phyloP scores from a whole-genome alignment of 2,329 filamentous ascomycete species.

The Trichoderma sp. region DNA sequence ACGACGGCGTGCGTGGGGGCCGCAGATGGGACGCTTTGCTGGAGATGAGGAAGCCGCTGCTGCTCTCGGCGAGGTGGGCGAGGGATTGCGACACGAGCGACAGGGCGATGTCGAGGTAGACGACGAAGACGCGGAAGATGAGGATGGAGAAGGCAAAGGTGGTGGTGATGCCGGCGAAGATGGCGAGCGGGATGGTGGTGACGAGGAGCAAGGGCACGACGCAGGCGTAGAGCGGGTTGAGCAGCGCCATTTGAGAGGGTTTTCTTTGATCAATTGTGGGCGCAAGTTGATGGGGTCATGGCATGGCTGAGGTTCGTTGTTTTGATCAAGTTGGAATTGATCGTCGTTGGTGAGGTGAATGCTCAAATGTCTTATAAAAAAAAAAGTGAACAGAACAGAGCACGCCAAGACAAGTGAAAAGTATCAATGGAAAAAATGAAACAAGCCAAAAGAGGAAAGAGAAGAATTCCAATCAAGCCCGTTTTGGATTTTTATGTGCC shows the following conservation, averaged over 20 bases:
- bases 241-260: conserved; percentile 47
- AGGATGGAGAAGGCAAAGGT: conserved; percentile 62
- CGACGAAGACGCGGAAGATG: conserved; percentile 59
- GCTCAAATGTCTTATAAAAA: not conserved
- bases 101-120: conserved; percentile 64
- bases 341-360: not conserved
- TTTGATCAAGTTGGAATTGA: not conserved
- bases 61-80: conserved; percentile 37
- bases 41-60: conserved; percentile 36
- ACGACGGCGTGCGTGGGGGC: conserved; percentile 28
- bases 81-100: conserved; percentile 60
- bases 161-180: conserved; percentile 66
- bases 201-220: conserved; percentile 64
- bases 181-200: conserved; percentile 62
- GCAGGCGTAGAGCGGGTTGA: conserved; percentile 58
- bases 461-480: conserved; percentile 1
- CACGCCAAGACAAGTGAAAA: conserved; percentile 3
- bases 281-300: conserved; percentile 10
- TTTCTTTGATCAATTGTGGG: not conserved
- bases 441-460: not conserved
- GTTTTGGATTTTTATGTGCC: not conserved
- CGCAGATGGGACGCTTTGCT: conserved; percentile 29
- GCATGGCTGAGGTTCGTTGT: conserved; percentile 9
- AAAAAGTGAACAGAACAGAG: not conserved
- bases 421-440: not conserved